Base-by-base conservation (phyloP, 2,329 filamentous ascomycete genomes). In the Metarhizium sp. region DNA sequence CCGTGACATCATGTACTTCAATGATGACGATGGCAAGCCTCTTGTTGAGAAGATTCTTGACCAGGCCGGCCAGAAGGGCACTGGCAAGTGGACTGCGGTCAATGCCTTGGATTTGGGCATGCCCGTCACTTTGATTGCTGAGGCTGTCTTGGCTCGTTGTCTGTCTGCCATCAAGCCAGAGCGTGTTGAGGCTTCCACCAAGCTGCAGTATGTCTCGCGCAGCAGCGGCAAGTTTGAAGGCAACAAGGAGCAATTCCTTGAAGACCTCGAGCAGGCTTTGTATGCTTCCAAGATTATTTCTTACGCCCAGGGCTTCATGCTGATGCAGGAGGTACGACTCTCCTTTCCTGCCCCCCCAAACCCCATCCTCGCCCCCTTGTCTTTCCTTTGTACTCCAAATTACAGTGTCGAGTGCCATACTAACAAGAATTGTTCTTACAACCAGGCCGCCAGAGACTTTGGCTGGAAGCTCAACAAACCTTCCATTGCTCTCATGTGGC, bases 271-370 rank as follows among this genome's bases (percentile, higher is more conserved):
- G 82, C 94, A 99, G 81, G 94, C 92, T 64, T 85, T 99, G 59
- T 99, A 99, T 72, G 94, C 94, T 64, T 97, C 92, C 70, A 99
- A 99, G 88, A 99, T 99, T 73, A 96, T 99, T 77, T 99, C 94
- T 20, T 99, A 99, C 73, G 91, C 94, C 63, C 94, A 99, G 79
- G 94, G 94, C 72, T 99, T 99, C 85, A 97, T 97, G 92, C 84
- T 99, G 70, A 97, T 99, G 84, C 92, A 97, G 80, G 88, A 95
- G 78, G 90, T 92, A 76, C 75, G 85, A 29, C 20, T 13, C 25
- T 3, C 43, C 16, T 40, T 49, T 32, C 6, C 25, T 25, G 3
- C 25, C 25, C 25, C 25, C 25, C 1, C 4, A 25, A 25, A 4
- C 3, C 25, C 25, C 25, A 25, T 4, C 25, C 25, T 25, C 25